phyloP scores from a whole-genome alignment of 2,329 filamentous ascomycete species.

The Hymenoscyphus salicellus region DNA sequence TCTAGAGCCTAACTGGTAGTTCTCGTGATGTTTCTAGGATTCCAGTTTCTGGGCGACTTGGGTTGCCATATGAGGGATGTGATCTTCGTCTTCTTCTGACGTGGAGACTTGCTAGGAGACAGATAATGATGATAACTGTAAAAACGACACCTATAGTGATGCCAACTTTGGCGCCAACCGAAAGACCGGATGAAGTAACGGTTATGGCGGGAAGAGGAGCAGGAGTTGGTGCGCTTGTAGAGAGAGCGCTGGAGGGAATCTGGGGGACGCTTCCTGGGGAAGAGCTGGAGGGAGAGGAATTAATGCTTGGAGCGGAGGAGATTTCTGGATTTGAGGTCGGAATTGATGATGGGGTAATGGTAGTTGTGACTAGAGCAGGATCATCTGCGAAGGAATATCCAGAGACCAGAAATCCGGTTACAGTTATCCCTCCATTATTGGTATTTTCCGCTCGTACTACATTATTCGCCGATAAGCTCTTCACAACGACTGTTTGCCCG shows the following conservation, averaged over 20 bases:
- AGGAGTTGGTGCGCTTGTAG: not conserved
- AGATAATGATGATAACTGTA: not conserved
- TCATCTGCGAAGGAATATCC: slow-evolving; percentile 12
- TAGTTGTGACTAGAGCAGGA: not conserved
- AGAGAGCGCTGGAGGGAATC: not conserved
- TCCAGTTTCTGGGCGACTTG: not conserved
- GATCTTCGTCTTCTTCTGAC: slow-evolving; percentile 7
- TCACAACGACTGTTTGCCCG: slow-evolving; percentile 6
- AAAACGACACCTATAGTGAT: slow-evolving; percentile 15
- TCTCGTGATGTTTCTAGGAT: slow-evolving; percentile 11
- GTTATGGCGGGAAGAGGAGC: not conserved
- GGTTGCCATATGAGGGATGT: not conserved
- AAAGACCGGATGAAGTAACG: slow-evolving; percentile 7
- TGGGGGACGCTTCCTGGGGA: not conserved
- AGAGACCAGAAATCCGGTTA: slow-evolving; percentile 9
- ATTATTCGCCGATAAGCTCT: slow-evolving; percentile 6
- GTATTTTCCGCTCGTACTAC: not conserved
- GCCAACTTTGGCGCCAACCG: slow-evolving; percentile 15
- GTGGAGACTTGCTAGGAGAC: slow-evolving; percentile 8
- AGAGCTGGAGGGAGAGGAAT: not conserved
- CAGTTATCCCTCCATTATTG: slow-evolving; percentile 1
- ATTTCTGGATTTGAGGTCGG: slow-evolving; percentile 5
- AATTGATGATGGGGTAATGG: not conserved
- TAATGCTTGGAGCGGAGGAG: not conserved
- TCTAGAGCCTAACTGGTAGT: no score